These are phyloP conservation scores for Kurtzmaniella cleridarum DNA, from an alignment of 805 yeast genomes.

Conservation along the genomic window DNA sequence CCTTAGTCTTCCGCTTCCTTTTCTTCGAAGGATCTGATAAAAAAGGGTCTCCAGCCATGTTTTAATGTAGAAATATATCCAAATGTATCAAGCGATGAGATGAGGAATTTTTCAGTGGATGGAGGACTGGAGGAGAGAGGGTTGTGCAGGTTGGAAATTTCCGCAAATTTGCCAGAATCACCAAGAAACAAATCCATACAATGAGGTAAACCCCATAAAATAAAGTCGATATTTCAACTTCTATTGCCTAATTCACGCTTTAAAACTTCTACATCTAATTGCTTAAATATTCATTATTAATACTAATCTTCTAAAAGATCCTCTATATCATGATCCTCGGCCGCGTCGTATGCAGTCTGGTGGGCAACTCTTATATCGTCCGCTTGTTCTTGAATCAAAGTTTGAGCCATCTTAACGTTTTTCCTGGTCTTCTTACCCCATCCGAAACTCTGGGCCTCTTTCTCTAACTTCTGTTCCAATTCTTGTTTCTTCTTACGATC, in stretches of 20 bases:
- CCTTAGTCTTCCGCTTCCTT: conserved; percentile 32
- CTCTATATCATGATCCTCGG: conserved; percentile 64
- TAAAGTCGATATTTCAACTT: too few relatives aligned
- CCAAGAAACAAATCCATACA: too few relatives aligned
- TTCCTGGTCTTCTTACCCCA: conserved; percentile 77
- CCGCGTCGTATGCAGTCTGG: conserved; percentile 42
- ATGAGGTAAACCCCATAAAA: too few relatives aligned
- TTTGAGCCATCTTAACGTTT: conserved; percentile 50
- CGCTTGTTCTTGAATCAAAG: conserved; percentile 43
- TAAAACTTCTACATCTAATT: too few relatives aligned
- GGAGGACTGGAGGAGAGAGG: too few relatives aligned
- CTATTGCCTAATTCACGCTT: too few relatives aligned
- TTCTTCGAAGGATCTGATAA: conserved; percentile 56
- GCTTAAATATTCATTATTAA: too few relatives aligned
- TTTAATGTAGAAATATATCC: conserved; percentile 1
- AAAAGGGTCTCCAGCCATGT: conserved; percentile 57
- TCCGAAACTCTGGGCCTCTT: conserved; percentile 53
- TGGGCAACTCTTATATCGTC: conserved; percentile 33
- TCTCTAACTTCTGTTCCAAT: conserved; percentile 19
- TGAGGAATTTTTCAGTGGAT: too few relatives aligned
- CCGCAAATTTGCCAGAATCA: too few relatives aligned
- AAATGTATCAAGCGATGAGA: too few relatives aligned
- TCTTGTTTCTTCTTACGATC: conserved; percentile 33
- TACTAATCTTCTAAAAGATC: conserved; percentile 55
- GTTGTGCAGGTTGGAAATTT: too few relatives aligned